Evolutionary conservation across 306 rosid species (phyloP).

Genomic region (Lablab purpureus): DNA sequence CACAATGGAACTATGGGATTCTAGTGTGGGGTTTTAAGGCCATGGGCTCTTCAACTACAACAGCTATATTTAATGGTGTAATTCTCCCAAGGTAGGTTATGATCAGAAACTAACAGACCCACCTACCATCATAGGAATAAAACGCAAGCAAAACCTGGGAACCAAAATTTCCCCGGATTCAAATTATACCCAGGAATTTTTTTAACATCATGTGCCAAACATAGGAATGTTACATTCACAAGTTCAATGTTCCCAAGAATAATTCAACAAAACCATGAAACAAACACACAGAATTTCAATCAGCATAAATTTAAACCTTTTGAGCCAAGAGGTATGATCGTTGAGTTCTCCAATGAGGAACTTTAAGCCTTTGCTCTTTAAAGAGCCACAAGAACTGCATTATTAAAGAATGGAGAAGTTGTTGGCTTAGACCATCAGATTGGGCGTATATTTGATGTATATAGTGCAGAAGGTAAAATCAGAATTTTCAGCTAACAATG

Average conservation of each 20-base stretch:
- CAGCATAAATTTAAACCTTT: conserved; percentile 63
- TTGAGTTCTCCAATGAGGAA: conserved; percentile 92
- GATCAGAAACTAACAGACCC: too few relatives aligned
- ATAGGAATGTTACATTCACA: background rate
- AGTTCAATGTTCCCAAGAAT: background rate
- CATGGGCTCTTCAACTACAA: too few relatives aligned
- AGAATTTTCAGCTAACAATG: conserved; percentile 11
- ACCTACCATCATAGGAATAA: background rate
- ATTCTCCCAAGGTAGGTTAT: too few relatives aligned
- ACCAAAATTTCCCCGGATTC: background rate
- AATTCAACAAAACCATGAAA: conserved; percentile 10
- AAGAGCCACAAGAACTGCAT: conserved; percentile 92
- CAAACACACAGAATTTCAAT: conserved; percentile 17
- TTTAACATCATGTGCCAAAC: background rate
- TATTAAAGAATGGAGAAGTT: conserved; percentile 13
- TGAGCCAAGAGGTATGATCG: conserved; percentile 79
- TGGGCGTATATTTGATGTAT: conserved; percentile 7
- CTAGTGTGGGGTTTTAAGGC: too few relatives aligned
- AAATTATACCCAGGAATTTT: background rate
- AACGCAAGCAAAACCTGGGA: background rate
- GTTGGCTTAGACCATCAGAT: conserved; percentile 22
- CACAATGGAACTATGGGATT: too few relatives aligned
- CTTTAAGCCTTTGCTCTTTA: conserved; percentile 86
- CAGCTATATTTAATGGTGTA: too few relatives aligned
- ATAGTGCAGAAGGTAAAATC: conserved; percentile 22